Evolutionary conservation across 208 protist genomes (phyloP), one percentile per base, ranked within the genome.

Genomic region (Borovskyia barvae): DNA sequence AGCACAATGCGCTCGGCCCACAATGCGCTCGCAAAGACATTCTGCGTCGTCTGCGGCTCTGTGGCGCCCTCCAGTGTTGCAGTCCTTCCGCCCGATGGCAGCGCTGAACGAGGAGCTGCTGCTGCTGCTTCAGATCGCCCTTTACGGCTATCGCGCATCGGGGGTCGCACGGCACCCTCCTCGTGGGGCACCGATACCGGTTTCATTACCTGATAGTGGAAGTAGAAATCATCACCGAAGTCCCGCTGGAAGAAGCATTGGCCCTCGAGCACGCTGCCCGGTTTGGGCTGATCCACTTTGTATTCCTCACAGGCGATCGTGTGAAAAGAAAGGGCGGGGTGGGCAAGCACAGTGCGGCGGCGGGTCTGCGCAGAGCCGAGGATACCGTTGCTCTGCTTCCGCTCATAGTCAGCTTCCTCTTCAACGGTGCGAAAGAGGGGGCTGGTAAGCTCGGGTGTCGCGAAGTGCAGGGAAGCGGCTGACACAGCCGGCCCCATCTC

Each of bases 261-360:
- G 3, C 68, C 55, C 17, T 53, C n/a, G n/a, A n/a, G 30, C 32
- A 65, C 14, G 39, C 47, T 7, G 5, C 45, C 20, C 26, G 33
- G 29, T 37, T 30, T 19, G 12, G 5, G n/a, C 30, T 43, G 39
- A 5, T 43, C n/a, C 39, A 24, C 11, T 19, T 47, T n/a, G 52
- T 77, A 66, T 55, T 77, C 64, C 41, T 77, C 71, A 25, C 71
- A 77, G 7, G 63, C 53, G 1, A 77, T n/a, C 12, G 50, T 58
- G 35, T 60, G 55, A 14, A 72, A 54, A 50, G 66, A 28, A 6
- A 39, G 50, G 17, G 19, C 6, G 17, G 40, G 63, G 19, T n/a
- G 45, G 4, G 47, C 61, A 14, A 68, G 60, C 43, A 58, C 52
- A 28, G 22, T 20, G 5, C 36, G 62, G 8, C 22, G 53, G n/a